These are phyloP conservation scores for Xylaria multiplex DNA, from an alignment of 2,329 filamentous ascomycete species.

Conservation along the genomic window DNA sequence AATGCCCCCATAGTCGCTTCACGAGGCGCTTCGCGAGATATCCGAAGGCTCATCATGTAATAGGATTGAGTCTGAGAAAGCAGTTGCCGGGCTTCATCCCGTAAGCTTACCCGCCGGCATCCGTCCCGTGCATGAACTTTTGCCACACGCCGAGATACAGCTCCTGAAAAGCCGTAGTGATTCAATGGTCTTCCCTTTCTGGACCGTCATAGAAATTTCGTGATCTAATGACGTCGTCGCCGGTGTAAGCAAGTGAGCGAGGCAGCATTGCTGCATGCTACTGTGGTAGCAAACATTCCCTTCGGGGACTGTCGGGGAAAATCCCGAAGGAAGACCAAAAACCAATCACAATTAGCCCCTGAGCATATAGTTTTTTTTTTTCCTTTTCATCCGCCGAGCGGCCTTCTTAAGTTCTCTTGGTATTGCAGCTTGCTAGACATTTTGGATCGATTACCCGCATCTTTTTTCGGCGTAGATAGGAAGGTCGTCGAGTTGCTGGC, in stretches of 20 bases:
- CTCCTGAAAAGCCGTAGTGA: neutral
- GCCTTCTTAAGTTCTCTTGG: neutral
- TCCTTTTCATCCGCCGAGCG: neutral
- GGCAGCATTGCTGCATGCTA: neutral
- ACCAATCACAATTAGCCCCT: neutral
- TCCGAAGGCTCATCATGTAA: neutral
- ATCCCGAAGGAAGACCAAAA: constrained; percentile 19
- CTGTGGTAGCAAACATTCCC: neutral
- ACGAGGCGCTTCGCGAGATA: neutral
- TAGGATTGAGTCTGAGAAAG: neutral
- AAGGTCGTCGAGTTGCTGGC: neutral
- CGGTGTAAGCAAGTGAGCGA: neutral
- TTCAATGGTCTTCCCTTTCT: neutral
- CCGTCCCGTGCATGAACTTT: neutral
- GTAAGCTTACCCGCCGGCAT: constrained; percentile 4
- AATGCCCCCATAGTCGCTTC: neutral
- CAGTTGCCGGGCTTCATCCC: neutral
- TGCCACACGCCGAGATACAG: constrained; percentile 12
- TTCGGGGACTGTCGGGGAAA: constrained; percentile 21
- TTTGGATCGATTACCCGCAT: neutral
- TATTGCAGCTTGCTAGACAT: neutral
- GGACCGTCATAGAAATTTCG: neutral
- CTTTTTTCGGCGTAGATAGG: neutral
- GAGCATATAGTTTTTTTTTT: neutral
- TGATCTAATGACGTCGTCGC: neutral